Percentiles rank a stretch among this genome's conserved stretches.
phyloP scores from a whole-genome alignment of 148 eudicot species.

The Rhododendron simsii region DNA sequence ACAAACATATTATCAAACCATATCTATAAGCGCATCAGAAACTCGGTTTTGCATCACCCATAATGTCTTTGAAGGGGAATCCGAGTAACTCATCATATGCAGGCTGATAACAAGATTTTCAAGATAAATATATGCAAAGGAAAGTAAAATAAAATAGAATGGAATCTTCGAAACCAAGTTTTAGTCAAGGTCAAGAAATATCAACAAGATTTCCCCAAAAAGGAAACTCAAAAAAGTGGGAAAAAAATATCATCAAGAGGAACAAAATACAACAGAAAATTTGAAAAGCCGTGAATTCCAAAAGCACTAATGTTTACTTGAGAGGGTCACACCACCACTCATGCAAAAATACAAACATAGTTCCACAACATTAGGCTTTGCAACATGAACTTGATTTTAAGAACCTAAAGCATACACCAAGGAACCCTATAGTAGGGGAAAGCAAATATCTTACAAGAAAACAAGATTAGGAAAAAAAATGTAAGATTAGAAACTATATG shows the following conservation, averaged over 20 bases:
- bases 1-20: neutral
- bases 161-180: neutral
- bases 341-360: neutral
- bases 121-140: neutral
- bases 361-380: neutral
- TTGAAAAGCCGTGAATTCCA: neutral
- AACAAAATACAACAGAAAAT: neutral
- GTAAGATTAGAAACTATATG: too few species aligned
- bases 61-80: slow-evolving; percentile 93
- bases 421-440: too few species aligned
- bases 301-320: neutral
- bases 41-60: slow-evolving; percentile 83
- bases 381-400: neutral
- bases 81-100: slow-evolving; percentile 85
- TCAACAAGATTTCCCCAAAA: neutral
- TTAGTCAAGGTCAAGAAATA: neutral
- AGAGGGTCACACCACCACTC: neutral
- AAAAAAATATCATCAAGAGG: neutral
- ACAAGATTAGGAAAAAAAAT: too few species aligned
- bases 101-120: neutral
- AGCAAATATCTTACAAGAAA: neutral
- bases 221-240: neutral
- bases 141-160: neutral
- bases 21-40: neutral
- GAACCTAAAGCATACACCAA: too few species aligned